These are phyloP conservation scores for Talaromyces ruber DNA, from an alignment of 495 filamentous ascomycete species.

Conservation along the genomic window DNA sequence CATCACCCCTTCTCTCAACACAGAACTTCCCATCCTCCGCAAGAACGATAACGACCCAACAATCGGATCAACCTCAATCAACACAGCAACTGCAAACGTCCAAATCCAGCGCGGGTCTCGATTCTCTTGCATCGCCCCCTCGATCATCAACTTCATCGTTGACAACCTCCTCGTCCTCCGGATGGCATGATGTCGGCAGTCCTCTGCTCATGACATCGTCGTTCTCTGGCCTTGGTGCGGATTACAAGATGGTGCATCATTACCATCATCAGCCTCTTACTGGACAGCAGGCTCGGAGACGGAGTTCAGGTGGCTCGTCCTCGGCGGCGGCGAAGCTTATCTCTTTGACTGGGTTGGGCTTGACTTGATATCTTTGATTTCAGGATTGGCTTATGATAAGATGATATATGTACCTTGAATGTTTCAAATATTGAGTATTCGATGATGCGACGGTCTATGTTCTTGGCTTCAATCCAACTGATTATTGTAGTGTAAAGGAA, in stretches of 20 bases:
- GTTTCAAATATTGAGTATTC: neutral
- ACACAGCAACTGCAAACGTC: neutral
- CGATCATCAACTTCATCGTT: neutral
- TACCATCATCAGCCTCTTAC: neutral
- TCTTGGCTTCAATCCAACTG: neutral
- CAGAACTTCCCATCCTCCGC: neutral
- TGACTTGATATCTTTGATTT: neutral
- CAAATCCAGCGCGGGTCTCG: neutral
- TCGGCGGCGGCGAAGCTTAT: neutral
- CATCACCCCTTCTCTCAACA: neutral
- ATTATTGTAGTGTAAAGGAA: neutral
- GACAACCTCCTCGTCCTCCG: neutral
- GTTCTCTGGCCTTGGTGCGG: neutral
- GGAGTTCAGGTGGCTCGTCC: conserved; percentile 1
- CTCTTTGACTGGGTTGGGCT: conserved; percentile 1
- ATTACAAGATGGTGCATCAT: conserved; percentile 1
- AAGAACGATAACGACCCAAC: neutral
- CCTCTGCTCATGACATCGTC: conserved; percentile 4
- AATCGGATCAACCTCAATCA: neutral
- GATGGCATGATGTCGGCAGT: neutral
- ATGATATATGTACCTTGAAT: neutral
- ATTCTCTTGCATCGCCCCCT: neutral
- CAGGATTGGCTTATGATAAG: neutral
- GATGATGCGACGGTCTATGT: neutral
- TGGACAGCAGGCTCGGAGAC: neutral